Base-by-base conservation (phyloP, 2,329 filamentous ascomycete genomes). In the Stachybotrys chartarum region DNA sequence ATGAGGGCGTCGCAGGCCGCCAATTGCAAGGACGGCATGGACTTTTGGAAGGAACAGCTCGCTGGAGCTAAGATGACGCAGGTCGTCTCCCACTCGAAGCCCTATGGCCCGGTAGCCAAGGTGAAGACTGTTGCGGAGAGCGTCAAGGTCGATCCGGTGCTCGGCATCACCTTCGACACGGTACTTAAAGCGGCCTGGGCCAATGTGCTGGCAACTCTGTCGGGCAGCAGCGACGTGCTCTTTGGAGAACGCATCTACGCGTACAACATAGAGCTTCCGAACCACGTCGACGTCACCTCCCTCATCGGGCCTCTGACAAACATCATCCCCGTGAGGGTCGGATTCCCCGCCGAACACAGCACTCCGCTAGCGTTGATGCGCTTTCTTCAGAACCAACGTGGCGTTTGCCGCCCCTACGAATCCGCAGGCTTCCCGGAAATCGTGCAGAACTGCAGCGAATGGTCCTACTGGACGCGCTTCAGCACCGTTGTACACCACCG, bases 101-200 rank as follows among this genome's bases (percentile, higher is more conserved):
- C 73, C 4, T 70, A 65, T 18, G 67, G 65, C 49, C 69, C 73
- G 32, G 73, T 67, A 7, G 67, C 64, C 14, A 72, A 70, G 50
- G 68, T 71, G 54, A 74, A 70, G 57, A 75, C 72, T 0, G 56
- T 80, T 8, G 65, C 64, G 4, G 70, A 75, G 54, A 71, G 70
- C 18, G 70, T 77, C 17, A 60, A 73, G 1, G 63, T 78, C 1
- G 72, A 71, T 7, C 70, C 74, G 10, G 63, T 78, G 5, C 67
- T 78, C 4, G 75, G 73, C 8, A 72, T 81, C 56, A 70, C 72
- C 0, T 78, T 79, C 44, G 77, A 80, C 56, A 76, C 78, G 0
- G 73, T 84, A 3, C 70, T 84, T 39, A 83, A 82, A 63, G 76
- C 79, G 0, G 81, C 81, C 0, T 85, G 82, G 81, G 77, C 80